These are phyloP conservation scores for Blastobotrys elegans DNA, from an alignment of 1,139 yeast genomes.

Conservation along the genomic window DNA sequence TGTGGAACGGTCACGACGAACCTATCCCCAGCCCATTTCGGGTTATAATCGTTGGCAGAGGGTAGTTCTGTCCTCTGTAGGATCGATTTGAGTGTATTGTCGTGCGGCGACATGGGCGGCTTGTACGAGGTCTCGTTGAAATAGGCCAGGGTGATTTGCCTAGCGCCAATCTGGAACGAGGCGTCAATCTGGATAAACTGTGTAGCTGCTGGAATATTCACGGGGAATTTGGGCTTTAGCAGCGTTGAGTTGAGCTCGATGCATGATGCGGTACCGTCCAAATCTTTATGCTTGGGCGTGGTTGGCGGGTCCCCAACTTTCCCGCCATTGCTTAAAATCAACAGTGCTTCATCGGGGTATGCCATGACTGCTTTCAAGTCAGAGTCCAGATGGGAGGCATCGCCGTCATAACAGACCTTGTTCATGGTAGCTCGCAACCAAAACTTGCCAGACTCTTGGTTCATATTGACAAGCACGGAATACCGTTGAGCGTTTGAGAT, in stretches of 20 bases:
- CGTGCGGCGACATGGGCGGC: constrained; percentile 34
- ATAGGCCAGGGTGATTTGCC: constrained; percentile 45
- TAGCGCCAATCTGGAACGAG: constrained; percentile 44
- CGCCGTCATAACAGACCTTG: constrained; percentile 36
- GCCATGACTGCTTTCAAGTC: constrained; percentile 36
- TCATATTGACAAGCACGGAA: constrained; percentile 45
- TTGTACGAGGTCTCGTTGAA: constrained; percentile 47
- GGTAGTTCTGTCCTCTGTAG: not conserved
- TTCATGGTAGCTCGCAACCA: constrained; percentile 39
- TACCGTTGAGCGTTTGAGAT: constrained; percentile 76
- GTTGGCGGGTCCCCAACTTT: constrained; percentile 20
- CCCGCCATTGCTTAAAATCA: constrained; percentile 16
- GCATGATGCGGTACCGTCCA: constrained; percentile 32
- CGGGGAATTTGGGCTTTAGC: constrained; percentile 29
- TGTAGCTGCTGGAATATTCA: constrained; percentile 26
- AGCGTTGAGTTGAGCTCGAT: constrained; percentile 32
- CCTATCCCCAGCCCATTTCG: constrained; percentile 30
- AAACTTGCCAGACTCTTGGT: constrained; percentile 18
- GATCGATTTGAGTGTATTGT: constrained; percentile 1
- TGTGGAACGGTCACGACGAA: constrained; percentile 39
- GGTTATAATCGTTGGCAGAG: not conserved
- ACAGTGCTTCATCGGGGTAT: constrained; percentile 28
- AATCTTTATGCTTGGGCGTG: constrained; percentile 23
- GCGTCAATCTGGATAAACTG: constrained; percentile 27
- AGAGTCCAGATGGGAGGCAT: constrained; percentile 34